A percentile compares a stretch with the other conserved stretches of the same genome.
Conservation (phyloP, 2,329 filamentous ascomycete species). For the Paecilomyces sp. region DNA sequence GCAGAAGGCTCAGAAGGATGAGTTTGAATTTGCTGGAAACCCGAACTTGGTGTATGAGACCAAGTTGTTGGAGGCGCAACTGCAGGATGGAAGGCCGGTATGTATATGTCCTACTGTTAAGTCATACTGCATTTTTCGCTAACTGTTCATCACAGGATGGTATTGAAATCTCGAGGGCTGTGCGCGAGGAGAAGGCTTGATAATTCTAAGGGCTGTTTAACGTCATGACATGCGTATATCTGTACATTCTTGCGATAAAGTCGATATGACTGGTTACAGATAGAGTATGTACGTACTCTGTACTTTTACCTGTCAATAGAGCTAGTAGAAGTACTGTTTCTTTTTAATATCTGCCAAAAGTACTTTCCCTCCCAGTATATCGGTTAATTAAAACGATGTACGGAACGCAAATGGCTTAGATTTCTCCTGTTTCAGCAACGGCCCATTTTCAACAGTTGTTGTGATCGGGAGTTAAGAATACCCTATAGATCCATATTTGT, state of each 20-base stretch:
- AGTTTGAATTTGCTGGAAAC: constrained; percentile 43
- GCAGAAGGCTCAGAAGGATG: constrained; percentile 15
- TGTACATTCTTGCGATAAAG: too few relatives aligned
- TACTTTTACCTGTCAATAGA: too few relatives aligned
- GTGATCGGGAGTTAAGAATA: too few relatives aligned
- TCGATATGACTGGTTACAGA: too few relatives aligned
- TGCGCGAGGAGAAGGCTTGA: background rate
- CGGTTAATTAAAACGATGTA: background rate
- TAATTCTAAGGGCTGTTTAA: background rate
- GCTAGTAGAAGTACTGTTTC: too few relatives aligned
- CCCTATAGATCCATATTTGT: background rate
- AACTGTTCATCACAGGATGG: constrained; percentile 1
- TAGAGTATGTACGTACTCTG: too few relatives aligned
- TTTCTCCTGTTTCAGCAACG: background rate
- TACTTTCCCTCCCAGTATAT: background rate
- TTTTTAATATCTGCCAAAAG: too few relatives aligned
- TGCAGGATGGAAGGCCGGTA: constrained; percentile 6
- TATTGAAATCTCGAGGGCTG: constrained; percentile 4
- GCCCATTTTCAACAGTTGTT: background rate
- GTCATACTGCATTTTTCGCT: background rate
- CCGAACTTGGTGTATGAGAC: constrained; percentile 62
- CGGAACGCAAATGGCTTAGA: background rate
- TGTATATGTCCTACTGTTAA: background rate
- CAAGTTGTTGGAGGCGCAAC: constrained; percentile 29
- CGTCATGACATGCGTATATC: background rate